A percentile compares a stretch with the other conserved stretches of the same genome.
These are phyloP conservation scores for Arabidopsis thaliana DNA, from an alignment of 345 rosid genomes.

Conservation along the genomic window TAIR10.1 NC_003071.7:17560001-17560500, in stretches of 20 bases:
- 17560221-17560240: slow-evolving; percentile 32
- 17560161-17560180: background rate
- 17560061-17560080: background rate
- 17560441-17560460: background rate
- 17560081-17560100: background rate
- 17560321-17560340: background rate
- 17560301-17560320: background rate
- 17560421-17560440: background rate
- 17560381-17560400: background rate
- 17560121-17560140: background rate
- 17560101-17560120: background rate
- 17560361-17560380: background rate
- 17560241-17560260: slow-evolving; percentile 79
- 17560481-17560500: background rate
- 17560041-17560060: background rate
- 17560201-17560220: slow-evolving; percentile 60
- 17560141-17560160: background rate
- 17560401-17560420: too few species aligned
- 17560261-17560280: slow-evolving; percentile 70
- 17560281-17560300: background rate
- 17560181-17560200: background rate
- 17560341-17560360: background rate
- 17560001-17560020: background rate
- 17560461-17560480: background rate
- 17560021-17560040: background rate